Evolutionary conservation across 805 yeast genomes (phyloP).

Genomic region (Barnettozyma wickerhamii): DNA sequence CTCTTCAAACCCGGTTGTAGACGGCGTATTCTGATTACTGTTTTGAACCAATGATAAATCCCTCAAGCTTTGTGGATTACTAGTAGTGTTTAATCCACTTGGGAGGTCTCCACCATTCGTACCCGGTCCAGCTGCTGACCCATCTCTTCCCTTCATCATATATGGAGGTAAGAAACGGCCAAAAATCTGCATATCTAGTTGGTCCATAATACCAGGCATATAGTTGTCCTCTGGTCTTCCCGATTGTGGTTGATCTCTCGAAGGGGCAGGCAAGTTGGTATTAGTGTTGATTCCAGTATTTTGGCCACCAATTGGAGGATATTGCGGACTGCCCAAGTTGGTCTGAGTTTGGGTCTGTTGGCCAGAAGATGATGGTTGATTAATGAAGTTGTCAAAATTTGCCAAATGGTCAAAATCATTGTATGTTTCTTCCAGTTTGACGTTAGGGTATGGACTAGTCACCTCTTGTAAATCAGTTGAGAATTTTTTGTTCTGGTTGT

Average conservation of each 20-base stretch:
- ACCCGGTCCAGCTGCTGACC: constrained; percentile 22
- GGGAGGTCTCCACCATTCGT: constrained; percentile 27
- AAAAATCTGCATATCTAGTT: constrained; percentile 77
- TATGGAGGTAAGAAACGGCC: constrained; percentile 83
- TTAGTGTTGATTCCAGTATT: not conserved
- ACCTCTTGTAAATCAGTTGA: constrained; percentile 7
- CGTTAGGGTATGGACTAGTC: constrained; percentile 11
- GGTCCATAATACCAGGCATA: constrained; percentile 81
- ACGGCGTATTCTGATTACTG: constrained; percentile 1
- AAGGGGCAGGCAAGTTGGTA: too few relatives aligned
- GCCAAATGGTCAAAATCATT: constrained; percentile 26
- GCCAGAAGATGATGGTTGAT: constrained; percentile 15
- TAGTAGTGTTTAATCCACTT: constrained; percentile 23
- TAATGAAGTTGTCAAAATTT: constrained; percentile 27
- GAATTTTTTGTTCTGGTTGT: not conserved
- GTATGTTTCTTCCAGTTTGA: constrained; percentile 21
- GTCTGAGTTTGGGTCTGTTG: not conserved
- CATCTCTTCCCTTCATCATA: constrained; percentile 46
- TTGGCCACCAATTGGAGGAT: too few relatives aligned
- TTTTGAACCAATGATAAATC: constrained; percentile 13
- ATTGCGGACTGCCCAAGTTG: not conserved
- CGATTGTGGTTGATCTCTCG: too few relatives aligned
- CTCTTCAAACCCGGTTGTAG: not conserved
- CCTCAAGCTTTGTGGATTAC: constrained; percentile 19
- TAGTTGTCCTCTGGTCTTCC: constrained; percentile 30